Conservation (phyloP, 78 protist species). For the Salpingoeca rosetta region DNA sequence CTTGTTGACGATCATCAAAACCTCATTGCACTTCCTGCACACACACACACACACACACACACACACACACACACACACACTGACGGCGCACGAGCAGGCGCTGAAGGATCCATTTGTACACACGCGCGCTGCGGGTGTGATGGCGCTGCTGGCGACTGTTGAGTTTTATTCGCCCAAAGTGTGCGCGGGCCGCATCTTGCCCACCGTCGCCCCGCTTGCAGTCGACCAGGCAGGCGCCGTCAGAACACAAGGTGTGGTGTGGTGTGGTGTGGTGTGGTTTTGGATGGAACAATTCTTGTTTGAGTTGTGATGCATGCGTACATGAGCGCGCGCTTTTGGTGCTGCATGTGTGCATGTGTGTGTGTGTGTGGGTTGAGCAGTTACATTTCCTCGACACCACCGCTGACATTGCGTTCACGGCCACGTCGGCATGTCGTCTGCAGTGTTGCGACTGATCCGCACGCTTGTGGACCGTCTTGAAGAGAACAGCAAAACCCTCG, state of each 20-base stretch:
- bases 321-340: too few species aligned
- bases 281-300: neutral
- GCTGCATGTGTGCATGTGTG: too few species aligned
- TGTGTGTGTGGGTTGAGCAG: too few species aligned
- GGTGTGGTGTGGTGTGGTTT: neutral
- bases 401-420: too few species aligned
- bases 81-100: constrained; percentile 21
- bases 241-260: neutral
- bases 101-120: constrained; percentile 52
- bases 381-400: too few species aligned
- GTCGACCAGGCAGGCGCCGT: neutral
- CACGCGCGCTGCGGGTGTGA: constrained; percentile 39
- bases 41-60: neutral
- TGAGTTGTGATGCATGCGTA: too few species aligned
- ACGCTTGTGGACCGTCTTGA: too few species aligned
- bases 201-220: neutral
- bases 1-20: neutral
- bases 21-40: neutral
- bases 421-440: too few species aligned
- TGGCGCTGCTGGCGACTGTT: neutral
- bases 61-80: neutral
- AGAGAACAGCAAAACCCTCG: too few species aligned
- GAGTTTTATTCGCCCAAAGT: neutral
- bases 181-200: neutral
- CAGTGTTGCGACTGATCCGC: too few species aligned